Conservation (phyloP, 2,329 filamentous ascomycete species). For the Fusarium coffeatum region DNA sequence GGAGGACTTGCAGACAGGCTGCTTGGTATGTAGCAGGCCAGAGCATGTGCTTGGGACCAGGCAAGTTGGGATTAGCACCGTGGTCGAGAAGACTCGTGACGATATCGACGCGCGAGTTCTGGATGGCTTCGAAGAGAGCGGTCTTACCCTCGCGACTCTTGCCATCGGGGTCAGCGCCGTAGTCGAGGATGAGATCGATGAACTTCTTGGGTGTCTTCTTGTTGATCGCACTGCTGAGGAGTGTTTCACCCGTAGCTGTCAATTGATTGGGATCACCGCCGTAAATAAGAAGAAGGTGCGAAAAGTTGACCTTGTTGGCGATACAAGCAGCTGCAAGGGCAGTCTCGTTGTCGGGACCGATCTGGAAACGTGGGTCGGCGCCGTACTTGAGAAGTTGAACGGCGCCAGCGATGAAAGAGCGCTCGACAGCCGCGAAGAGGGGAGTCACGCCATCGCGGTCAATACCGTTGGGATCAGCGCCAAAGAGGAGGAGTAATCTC, state of each 20-base stretch:
- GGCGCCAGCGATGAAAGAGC: conserved; percentile 66
- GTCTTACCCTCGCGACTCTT: conserved; percentile 73
- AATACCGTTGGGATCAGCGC: conserved; percentile 65
- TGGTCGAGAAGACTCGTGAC: conserved; percentile 64
- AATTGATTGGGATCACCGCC: conserved; percentile 67
- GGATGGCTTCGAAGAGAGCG: conserved; percentile 71
- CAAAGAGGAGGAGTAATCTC: conserved; percentile 67
- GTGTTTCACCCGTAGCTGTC: conserved; percentile 68
- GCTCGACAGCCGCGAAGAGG: conserved; percentile 63
- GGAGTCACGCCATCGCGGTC: conserved; percentile 64
- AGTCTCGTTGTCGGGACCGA: conserved; percentile 64
- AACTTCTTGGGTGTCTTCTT: conserved; percentile 66
- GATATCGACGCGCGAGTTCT: conserved; percentile 66
- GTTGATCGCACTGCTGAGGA: conserved; percentile 70
- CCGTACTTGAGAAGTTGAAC: conserved; percentile 73
- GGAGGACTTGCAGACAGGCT: conserved; percentile 67
- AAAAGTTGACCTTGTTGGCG: conserved; percentile 66
- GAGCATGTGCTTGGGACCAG: conserved; percentile 75
- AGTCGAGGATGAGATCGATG: conserved; percentile 69
- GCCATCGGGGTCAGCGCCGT: conserved; percentile 67
- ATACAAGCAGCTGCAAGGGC: conserved; percentile 64
- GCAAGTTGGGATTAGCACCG: conserved; percentile 74
- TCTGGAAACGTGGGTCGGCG: conserved; percentile 65
- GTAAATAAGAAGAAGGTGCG: conserved; percentile 70
- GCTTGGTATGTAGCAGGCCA: conserved; percentile 73